Base-by-base conservation (phyloP, 306 rosid genomes). In the Clitoria ternatea region DNA sequence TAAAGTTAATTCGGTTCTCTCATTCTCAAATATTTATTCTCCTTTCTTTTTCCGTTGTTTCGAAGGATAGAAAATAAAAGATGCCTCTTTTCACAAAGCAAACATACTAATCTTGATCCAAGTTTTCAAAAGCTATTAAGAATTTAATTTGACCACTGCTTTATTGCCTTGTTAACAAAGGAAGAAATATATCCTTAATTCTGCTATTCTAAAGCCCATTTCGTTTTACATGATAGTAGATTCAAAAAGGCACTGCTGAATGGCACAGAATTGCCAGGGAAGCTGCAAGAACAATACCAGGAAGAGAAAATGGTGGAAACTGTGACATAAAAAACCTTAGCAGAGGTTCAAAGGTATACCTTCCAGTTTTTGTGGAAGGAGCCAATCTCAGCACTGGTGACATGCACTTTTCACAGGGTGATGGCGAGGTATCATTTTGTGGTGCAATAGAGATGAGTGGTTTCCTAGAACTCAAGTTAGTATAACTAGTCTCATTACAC, bases 361-460 rank as follows among this genome's bases (percentile, higher is more conserved):
- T 94, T 61, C 98, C 98, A 6, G 96, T 90, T 13, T 90, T 90
- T 54, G 84, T 90, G 9, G 97, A 93, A 73, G 97, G 97, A 62
- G 96, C 96, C 64, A 94, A 94, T 79, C 85, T 94, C 36, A 94
- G 98, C 75, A 81, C 96, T 4, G 97, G 97, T 6, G 98, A 94
- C 81, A 90, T 90, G 96, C 96, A 90, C 68, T 93, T 93, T 60
- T 93, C 97, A 29, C 94, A 90, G 83, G 96, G 98, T 8, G 98
- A 90, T 65, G 95, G 97, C 19, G 97, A 94, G 80, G 81, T 94
- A 72, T 72, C 97, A 14, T 84, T 90, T 52, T 94, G 98, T 56
- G 98, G 98, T 39, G 97, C 98, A 18, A 93, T 93, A 30, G 97
- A 93, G 81, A 93, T 93, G 98, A 93, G 98, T 36, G 97, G 98